Conservation (phyloP, 768 basidiomycete species). For the Psilocybe sp. region DNA sequence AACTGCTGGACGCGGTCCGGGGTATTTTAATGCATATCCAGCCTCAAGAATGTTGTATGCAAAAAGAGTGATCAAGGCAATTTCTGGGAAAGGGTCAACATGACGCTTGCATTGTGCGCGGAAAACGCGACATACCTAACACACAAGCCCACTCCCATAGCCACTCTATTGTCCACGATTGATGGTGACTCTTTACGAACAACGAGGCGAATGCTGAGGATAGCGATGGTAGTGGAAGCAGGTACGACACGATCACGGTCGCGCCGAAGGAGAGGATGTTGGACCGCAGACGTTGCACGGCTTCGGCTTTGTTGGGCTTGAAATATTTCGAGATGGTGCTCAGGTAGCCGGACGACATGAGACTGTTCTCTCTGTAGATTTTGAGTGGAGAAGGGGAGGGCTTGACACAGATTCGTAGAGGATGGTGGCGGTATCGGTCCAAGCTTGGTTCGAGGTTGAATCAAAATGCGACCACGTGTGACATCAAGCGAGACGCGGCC, state of each 20-base stretch:
- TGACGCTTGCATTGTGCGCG: neutral
- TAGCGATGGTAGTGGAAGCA: constrained; percentile 38
- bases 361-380: no score
- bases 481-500: no score
- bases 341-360: no score
- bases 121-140: constrained; percentile 27
- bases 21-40: constrained; percentile 40
- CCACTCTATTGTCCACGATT: constrained; percentile 32
- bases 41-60: constrained; percentile 40
- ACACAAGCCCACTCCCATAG: constrained; percentile 37
- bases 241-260: constrained; percentile 31
- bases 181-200: constrained; percentile 19
- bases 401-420: no score
- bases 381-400: no score
- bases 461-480: no score
- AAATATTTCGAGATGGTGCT: constrained; percentile 25
- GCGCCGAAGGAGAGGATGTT: constrained; percentile 35
- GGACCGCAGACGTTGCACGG: constrained; percentile 38
- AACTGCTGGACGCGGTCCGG: constrained; percentile 30
- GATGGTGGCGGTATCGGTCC: no score
- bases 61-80: constrained; percentile 28
- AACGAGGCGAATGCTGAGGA: constrained; percentile 29
- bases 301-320: constrained; percentile 45
- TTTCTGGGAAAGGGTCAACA: constrained; percentile 25
- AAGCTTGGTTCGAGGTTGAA: no score